Percentiles rank a stretch among this genome's conserved stretches.
phyloP scores from a whole-genome alignment of 805 yeast species.

The Sugiyamaella qingdaonensis region DNA sequence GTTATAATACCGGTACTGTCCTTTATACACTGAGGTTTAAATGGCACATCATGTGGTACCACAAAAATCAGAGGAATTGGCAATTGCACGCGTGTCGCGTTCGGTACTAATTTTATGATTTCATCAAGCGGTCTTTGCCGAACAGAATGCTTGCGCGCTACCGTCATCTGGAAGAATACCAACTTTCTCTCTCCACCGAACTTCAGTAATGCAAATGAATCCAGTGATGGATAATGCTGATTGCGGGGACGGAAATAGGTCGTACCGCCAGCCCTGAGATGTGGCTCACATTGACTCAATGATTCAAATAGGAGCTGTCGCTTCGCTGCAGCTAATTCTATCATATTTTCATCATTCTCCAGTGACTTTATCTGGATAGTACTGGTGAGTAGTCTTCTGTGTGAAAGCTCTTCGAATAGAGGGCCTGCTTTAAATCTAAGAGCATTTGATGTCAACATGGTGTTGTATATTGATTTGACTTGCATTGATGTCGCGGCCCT shows the following conservation, averaged over 20 bases:
- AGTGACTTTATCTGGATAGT: not conserved
- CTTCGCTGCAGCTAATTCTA: not conserved
- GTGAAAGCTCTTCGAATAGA: not conserved
- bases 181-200: not conserved
- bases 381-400: not conserved
- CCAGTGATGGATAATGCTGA: not conserved
- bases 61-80: not conserved
- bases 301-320: not conserved
- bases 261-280: not conserved
- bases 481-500: too few relatives aligned
- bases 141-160: not conserved
- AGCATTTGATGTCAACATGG: not conserved
- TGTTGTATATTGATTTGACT: not conserved
- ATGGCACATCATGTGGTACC: not conserved
- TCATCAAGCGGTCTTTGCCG: not conserved
- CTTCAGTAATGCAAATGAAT: not conserved
- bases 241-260: not conserved
- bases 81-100: not conserved
- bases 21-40: not conserved
- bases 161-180: constrained; percentile 1
- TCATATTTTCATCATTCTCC: not conserved
- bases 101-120: not conserved
- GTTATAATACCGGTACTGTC: not conserved
- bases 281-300: not conserved
- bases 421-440: not conserved